Evolutionary conservation across 2,329 filamentous ascomycete species (phyloP).

Genomic region (Sclerotinia spermophila): DNA sequence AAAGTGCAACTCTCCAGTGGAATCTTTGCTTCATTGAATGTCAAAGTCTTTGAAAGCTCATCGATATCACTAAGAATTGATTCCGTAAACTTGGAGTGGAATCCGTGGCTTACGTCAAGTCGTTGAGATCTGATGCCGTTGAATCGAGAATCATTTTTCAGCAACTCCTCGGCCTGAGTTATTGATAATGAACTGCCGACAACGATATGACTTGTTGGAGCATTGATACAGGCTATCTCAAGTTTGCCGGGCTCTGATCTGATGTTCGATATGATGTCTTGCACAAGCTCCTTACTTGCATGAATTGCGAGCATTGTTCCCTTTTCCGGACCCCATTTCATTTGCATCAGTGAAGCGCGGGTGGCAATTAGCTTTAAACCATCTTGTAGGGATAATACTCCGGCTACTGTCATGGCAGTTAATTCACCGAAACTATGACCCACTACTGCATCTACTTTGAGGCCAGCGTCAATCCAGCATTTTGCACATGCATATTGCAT

Average conservation of each 20-base stretch:
- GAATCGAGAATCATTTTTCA: background rate
- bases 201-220: background rate
- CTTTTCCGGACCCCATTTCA: background rate
- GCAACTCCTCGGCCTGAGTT: constrained; percentile 18
- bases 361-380: constrained; percentile 30
- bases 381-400: background rate
- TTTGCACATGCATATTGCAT: constrained; percentile 27
- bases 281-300: background rate
- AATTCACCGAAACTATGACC: constrained; percentile 44
- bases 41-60: background rate
- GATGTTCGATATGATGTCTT: background rate
- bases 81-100: constrained; percentile 28
- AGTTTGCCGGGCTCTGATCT: no score
- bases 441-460: constrained; percentile 20
- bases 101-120: constrained; percentile 25
- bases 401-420: constrained; percentile 36
- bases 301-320: constrained; percentile 2
- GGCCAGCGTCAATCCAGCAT: constrained; percentile 25
- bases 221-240: background rate
- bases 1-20: constrained; percentile 16
- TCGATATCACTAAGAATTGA: constrained; percentile 1
- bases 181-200: background rate
- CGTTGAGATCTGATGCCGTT: constrained; percentile 30
- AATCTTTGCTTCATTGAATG: constrained; percentile 12
- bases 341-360: constrained; percentile 37